These are phyloP conservation scores for Symbiodinium natans DNA, from an alignment of 73 alveolate genomes.

Conservation along the genomic window DNA sequence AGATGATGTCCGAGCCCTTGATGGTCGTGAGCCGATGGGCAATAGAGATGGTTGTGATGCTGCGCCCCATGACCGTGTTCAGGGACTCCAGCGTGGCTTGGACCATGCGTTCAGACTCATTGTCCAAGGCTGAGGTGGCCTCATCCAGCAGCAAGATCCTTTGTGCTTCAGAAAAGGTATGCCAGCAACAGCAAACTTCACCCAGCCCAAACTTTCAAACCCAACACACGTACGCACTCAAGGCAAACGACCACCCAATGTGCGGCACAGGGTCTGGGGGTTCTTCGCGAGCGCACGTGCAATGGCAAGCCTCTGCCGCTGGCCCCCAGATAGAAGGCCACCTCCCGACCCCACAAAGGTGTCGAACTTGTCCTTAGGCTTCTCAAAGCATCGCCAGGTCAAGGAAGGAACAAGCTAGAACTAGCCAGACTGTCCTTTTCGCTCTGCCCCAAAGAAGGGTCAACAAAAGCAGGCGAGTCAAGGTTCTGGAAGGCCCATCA, in stretches of 20 bases:
- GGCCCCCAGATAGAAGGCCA: conserved; percentile 50
- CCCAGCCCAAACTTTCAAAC: not conserved
- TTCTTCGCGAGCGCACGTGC: conserved; percentile 78
- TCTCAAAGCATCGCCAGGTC: too few species aligned
- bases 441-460: too few species aligned
- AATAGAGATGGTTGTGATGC: conserved; percentile 89
- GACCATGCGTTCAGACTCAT: conserved; percentile 89
- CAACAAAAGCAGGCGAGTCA: too few species aligned
- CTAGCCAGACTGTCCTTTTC: too few species aligned
- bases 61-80: not conserved
- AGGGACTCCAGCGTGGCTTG: conserved; percentile 81
- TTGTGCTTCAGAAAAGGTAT: too few species aligned
- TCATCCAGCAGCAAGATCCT: not conserved
- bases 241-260: too few species aligned
- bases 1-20: conserved; percentile 38
- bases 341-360: conserved; percentile 78
- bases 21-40: conserved; percentile 94
- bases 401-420: too few species aligned
- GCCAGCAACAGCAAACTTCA: not conserved
- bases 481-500: conserved; percentile 69
- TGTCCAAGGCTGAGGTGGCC: conserved; percentile 93
- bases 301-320: conserved; percentile 81
- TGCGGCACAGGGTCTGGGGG: conserved; percentile 42
- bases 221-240: not conserved
- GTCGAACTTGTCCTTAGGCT: too few species aligned